Evolutionary conservation across 1,139 yeast species (phyloP).

Genomic region (Yamadazyma sp.): DNA sequence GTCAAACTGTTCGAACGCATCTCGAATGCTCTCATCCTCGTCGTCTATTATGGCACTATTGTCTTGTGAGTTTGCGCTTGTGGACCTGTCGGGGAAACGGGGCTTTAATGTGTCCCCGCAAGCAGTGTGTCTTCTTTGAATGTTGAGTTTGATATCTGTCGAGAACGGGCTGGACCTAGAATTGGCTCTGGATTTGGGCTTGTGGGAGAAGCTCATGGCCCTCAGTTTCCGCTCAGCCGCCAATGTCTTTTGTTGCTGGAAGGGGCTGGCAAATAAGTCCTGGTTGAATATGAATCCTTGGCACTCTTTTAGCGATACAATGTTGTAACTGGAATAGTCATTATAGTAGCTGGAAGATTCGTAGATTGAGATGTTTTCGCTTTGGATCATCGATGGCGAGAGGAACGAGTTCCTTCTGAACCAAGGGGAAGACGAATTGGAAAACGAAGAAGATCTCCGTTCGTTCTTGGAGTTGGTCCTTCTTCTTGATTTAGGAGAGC

Average conservation of each 20-base stretch:
- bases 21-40: conserved; percentile 13
- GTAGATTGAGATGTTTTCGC: conserved; percentile 60
- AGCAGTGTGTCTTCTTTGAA: conserved; percentile 35
- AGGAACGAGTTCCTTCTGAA: conserved; percentile 61
- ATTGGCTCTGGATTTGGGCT: conserved; percentile 9
- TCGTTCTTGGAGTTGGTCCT: conserved; percentile 16
- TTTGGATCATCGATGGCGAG: conserved; percentile 59
- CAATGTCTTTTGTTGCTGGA: conserved; percentile 55
- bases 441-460: conserved; percentile 44
- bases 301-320: conserved; percentile 56
- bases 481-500: conserved; percentile 9
- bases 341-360: conserved; percentile 40
- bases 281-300: conserved; percentile 79
- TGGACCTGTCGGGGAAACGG: conserved; percentile 11
- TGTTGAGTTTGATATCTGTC: conserved; percentile 2
- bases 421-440: conserved; percentile 53
- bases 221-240: conserved; percentile 38
- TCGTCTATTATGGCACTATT: conserved; percentile 20
- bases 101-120: conserved; percentile 29
- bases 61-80: conserved; percentile 12
- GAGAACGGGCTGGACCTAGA: conserved; percentile 7
- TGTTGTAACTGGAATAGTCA: conserved; percentile 33
- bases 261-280: conserved; percentile 67
- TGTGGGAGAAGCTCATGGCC: conserved; percentile 23
- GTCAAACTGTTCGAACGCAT: conserved; percentile 19